Percentiles rank a stretch among this genome's conserved stretches.
Conservation (phyloP, 2,329 filamentous ascomycete genomes). For the Monosporascus sp. region DNA sequence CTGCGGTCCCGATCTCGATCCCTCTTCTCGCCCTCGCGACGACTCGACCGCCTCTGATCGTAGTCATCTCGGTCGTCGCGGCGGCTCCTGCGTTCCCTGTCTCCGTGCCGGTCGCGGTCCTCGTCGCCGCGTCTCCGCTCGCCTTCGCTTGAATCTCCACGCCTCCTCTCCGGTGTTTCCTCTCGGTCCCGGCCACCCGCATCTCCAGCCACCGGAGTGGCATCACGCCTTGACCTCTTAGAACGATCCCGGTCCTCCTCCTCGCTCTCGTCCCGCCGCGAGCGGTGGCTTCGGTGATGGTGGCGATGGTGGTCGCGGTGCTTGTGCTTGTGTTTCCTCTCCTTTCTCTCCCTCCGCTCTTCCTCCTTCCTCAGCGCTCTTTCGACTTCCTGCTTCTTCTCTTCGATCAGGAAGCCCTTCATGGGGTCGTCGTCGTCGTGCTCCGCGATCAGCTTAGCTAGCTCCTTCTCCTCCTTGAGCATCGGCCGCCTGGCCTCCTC, state of each 20-base stretch:
- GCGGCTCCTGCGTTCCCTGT: constrained; percentile 15
- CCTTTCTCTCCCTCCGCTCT: constrained; percentile 44
- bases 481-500: constrained; percentile 47
- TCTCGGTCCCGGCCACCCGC: constrained; percentile 18
- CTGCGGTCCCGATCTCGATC: constrained; percentile 21
- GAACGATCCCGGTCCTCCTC: constrained; percentile 16
- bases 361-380: constrained; percentile 57
- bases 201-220: constrained; percentile 23
- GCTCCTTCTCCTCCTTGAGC: constrained; percentile 76
- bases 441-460: constrained; percentile 67
- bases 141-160: constrained; percentile 23
- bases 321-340: constrained; percentile 39
- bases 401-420: constrained; percentile 83
- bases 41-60: constrained; percentile 10
- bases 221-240: constrained; percentile 34
- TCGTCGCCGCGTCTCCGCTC: constrained; percentile 27
- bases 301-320: constrained; percentile 34
- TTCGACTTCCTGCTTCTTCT: constrained; percentile 86
- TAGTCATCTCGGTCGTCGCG: constrained; percentile 16
- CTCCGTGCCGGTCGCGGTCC: constrained; percentile 16
- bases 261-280: constrained; percentile 25
- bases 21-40: constrained; percentile 15
- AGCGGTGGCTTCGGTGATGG: constrained; percentile 42
- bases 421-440: constrained; percentile 97
- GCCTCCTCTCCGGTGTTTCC: constrained; percentile 21